A percentile compares a stretch with the other conserved stretches of the same genome.
Conservation (phyloP, 2,329 filamentous ascomycete genomes). For the Epichloe glyceriae region DNA sequence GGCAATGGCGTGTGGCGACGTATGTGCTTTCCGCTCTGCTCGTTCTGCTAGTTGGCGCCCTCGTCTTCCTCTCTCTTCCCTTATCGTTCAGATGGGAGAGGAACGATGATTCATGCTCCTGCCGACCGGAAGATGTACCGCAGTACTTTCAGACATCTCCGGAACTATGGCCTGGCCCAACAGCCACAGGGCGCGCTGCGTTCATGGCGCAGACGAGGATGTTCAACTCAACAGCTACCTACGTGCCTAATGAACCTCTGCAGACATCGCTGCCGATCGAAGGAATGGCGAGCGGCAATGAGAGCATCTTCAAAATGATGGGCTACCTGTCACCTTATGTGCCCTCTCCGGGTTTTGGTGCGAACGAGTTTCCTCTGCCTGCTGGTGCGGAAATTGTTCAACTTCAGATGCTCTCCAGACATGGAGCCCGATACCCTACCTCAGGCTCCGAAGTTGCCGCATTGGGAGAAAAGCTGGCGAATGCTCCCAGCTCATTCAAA, state of each 20-base stretch:
- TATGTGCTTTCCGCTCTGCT: slow-evolving; percentile 21
- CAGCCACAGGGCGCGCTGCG: slow-evolving; percentile 54
- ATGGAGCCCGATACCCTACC: slow-evolving; percentile 63
- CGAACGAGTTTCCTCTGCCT: slow-evolving; percentile 57
- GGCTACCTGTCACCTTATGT: slow-evolving; percentile 56
- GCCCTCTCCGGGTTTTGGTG: slow-evolving; percentile 60
- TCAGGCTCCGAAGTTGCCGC: slow-evolving; percentile 38
- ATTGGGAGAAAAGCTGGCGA: slow-evolving; percentile 45
- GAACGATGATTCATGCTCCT: slow-evolving; percentile 15
- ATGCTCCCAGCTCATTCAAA: slow-evolving; percentile 37
- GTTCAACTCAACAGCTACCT: slow-evolving; percentile 51
- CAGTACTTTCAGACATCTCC: slow-evolving; percentile 52
- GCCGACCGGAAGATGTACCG: slow-evolving; percentile 31
- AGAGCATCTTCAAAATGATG: slow-evolving; percentile 59
- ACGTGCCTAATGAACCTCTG: slow-evolving; percentile 55
- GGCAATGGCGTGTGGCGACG: slow-evolving; percentile 18
- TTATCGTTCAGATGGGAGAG: slow-evolving; percentile 13
- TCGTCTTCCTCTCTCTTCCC: slow-evolving; percentile 24
- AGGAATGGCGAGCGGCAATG: slow-evolving; percentile 41
- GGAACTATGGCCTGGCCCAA: slow-evolving; percentile 50
- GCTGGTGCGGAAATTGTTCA: slow-evolving; percentile 54
- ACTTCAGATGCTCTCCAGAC: slow-evolving; percentile 59
- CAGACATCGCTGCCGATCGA: slow-evolving; percentile 57
- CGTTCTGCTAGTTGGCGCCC: slow-evolving; percentile 24
- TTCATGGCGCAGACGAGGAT: slow-evolving; percentile 61